Conservation (phyloP, 2,329 filamentous ascomycete genomes). For the Aurifilum marmelostoma region DNA sequence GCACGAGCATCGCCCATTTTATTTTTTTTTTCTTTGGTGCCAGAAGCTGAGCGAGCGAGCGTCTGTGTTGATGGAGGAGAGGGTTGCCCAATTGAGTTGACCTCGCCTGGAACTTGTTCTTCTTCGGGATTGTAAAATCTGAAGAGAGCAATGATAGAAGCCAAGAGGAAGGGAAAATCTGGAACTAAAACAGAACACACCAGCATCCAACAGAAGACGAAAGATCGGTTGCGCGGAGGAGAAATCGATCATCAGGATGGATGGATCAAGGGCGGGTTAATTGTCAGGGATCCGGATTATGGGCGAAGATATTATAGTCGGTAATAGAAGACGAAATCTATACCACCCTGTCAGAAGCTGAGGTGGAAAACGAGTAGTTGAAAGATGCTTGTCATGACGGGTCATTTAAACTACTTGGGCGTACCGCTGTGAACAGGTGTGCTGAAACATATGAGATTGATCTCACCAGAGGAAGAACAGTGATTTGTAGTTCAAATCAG, state of each 20-base stretch:
- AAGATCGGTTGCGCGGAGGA: neutral
- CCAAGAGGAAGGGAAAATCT: neutral
- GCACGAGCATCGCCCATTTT: neutral
- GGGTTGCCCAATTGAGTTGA: neutral
- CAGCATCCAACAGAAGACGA: neutral
- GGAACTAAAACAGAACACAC: neutral
- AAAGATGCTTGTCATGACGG: neutral
- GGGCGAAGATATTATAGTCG: neutral
- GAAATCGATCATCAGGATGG: neutral
- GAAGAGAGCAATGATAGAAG: neutral
- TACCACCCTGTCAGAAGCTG: neutral
- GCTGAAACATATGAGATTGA: too few relatives aligned
- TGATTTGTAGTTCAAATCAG: too few relatives aligned
- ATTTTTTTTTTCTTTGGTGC: neutral
- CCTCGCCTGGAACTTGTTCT: neutral
- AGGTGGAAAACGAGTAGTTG: neutral
- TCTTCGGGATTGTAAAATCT: neutral
- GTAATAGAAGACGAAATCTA: slow-evolving; percentile 7
- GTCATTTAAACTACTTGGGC: too few relatives aligned
- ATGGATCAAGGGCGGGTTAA: neutral
- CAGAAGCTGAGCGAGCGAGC: neutral
- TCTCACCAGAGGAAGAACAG: too few relatives aligned
- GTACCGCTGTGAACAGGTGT: too few relatives aligned
- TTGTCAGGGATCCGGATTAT: neutral
- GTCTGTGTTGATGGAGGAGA: neutral